Evolutionary conservation across 441 rosid species (phyloP).

Genomic region (Syzygium malaccense): DNA sequence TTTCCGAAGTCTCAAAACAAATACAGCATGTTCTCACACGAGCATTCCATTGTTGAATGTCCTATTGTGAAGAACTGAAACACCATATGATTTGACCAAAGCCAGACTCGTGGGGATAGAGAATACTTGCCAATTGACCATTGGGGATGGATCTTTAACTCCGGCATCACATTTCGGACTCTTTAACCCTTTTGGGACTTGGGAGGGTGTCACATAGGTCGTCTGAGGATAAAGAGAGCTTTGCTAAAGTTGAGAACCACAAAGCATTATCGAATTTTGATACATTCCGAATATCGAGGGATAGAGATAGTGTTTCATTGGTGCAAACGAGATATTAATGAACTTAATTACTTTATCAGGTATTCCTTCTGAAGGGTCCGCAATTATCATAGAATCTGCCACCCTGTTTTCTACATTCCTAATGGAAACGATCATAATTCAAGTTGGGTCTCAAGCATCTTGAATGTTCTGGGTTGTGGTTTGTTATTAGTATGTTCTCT

Average conservation of each 20-base stretch:
- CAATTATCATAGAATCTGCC: neutral
- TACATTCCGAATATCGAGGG: neutral
- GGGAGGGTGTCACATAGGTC: neutral
- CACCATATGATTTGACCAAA: neutral
- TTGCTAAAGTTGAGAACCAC: neutral
- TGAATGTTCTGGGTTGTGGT: neutral
- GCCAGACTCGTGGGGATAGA: neutral
- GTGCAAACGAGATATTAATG: neutral
- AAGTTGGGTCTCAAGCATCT: neutral
- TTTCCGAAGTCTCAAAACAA: neutral
- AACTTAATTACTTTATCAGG: neutral
- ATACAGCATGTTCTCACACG: neutral
- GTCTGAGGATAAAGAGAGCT: neutral
- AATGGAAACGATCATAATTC: neutral
- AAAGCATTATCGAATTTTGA: neutral
- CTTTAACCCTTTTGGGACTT: neutral
- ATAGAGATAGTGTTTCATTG: neutral
- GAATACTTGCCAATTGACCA: neutral
- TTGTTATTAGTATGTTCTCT: neutral
- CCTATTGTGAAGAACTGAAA: neutral
- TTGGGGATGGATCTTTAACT: neutral
- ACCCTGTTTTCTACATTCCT: neutral
- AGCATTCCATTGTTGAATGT: neutral
- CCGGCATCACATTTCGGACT: neutral
- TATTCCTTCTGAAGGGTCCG: neutral